phyloP scores from a whole-genome alignment of 805 yeast genomes.

The Starmerella sirachaensis region DNA sequence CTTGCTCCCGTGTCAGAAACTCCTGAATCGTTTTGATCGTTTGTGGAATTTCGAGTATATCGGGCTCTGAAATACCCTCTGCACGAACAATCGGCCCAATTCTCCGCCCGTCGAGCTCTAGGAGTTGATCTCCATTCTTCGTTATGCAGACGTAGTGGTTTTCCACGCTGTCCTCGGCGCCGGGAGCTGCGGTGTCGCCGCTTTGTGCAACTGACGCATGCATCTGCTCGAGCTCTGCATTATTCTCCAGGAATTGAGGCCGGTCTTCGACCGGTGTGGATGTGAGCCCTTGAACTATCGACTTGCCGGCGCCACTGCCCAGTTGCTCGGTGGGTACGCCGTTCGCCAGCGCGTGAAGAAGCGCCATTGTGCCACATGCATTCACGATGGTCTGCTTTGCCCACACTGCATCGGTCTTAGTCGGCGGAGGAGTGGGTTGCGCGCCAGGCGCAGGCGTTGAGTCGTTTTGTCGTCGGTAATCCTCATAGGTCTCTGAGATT shows the following conservation, averaged over 20 bases:
- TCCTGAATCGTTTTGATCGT: slow-evolving; percentile 47
- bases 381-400: slow-evolving; percentile 71
- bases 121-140: slow-evolving; percentile 42
- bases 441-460: no score
- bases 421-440: slow-evolving; percentile 30
- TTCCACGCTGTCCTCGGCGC: slow-evolving; percentile 37
- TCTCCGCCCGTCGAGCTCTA: slow-evolving; percentile 84
- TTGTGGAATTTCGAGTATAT: slow-evolving; percentile 32
- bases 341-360: slow-evolving; percentile 51
- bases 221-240: slow-evolving; percentile 30
- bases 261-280: slow-evolving; percentile 28
- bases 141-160: slow-evolving; percentile 70
- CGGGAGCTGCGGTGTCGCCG: slow-evolving; percentile 33
- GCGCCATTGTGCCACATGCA: slow-evolving; percentile 87
- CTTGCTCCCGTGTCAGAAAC: slow-evolving; percentile 43
- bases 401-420: slow-evolving; percentile 45
- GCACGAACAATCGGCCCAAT: slow-evolving; percentile 54
- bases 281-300: slow-evolving; percentile 24
- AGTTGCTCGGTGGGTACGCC: slow-evolving; percentile 25
- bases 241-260: slow-evolving; percentile 35
- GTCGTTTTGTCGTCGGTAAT: no score
- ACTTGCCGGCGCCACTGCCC: slow-evolving; percentile 22
- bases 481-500: slow-evolving; percentile 49
- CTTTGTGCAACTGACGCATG: slow-evolving; percentile 30
- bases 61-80: slow-evolving; percentile 3